Evolutionary conservation across 139 green algal species (phyloP).

Genomic region (Monoraphidium neglectum): DNA sequence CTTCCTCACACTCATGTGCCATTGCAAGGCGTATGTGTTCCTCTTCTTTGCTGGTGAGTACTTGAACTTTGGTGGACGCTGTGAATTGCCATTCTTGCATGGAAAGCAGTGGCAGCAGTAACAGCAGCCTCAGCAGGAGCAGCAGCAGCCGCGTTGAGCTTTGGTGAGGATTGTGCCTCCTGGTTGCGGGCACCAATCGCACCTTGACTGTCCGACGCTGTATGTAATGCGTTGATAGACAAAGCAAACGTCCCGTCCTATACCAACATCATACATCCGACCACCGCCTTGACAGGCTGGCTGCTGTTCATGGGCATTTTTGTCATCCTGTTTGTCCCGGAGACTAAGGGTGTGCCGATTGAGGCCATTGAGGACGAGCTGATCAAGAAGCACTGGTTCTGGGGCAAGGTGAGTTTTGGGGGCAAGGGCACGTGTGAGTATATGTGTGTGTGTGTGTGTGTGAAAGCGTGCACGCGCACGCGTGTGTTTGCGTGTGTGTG

Average conservation of each 20-base stretch:
- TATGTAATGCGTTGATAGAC: not conserved
- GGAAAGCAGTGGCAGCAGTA: not conserved
- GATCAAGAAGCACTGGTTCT: constrained; percentile 9
- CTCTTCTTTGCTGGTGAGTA: constrained; percentile 59
- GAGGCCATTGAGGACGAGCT: not conserved
- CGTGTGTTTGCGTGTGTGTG: no score
- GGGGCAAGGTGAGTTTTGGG: not conserved
- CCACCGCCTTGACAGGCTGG: not conserved
- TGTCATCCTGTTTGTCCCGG: not conserved
- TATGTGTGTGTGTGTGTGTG: no score
- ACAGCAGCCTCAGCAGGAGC: not conserved
- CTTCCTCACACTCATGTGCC: constrained; percentile 74
- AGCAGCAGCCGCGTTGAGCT: not conserved
- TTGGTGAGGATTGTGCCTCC: not conserved
- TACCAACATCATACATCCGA: no score
- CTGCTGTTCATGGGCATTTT: not conserved
- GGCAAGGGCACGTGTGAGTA: no score
- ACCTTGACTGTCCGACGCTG: not conserved
- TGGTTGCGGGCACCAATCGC: not conserved
- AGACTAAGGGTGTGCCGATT: constrained; percentile 1
- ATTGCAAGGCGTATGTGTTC: constrained; percentile 61
- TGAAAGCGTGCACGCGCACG: no score
- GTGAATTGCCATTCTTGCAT: not conserved
- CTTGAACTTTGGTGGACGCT: not conserved
- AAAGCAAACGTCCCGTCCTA: not conserved